Evolutionary conservation across 495 filamentous ascomycete species (phyloP).

Genomic region (Aspergillus olivimuriae): DNA sequence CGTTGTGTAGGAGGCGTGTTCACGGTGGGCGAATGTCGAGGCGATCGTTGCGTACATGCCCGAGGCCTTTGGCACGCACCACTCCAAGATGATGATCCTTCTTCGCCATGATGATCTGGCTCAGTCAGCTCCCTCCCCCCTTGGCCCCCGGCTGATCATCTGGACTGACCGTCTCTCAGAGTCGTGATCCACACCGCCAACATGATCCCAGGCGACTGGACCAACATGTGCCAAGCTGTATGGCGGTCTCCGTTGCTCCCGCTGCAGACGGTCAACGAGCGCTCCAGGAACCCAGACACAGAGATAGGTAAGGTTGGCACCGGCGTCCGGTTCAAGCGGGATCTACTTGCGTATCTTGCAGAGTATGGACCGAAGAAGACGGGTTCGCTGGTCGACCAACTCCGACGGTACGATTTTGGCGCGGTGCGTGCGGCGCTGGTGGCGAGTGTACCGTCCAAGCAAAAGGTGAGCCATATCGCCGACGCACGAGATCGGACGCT

Average conservation of each 20-base stretch:
- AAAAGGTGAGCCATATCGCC: conserved; percentile 32
- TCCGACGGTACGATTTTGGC: conserved; percentile 64
- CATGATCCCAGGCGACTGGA: conserved; percentile 81
- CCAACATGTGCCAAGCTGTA: conserved; percentile 76
- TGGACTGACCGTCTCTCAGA: conserved; percentile 17
- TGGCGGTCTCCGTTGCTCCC: conserved; percentile 78
- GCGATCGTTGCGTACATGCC: conserved; percentile 75
- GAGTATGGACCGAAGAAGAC: conserved; percentile 57
- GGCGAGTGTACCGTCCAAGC: conserved; percentile 66
- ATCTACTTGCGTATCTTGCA: conserved; percentile 65
- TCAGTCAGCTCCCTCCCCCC: conserved; percentile 39
- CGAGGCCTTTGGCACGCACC: conserved; percentile 83
- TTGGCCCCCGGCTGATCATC: not conserved
- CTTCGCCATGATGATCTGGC: conserved; percentile 69
- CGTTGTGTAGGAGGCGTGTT: conserved; percentile 46
- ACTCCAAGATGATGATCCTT: conserved; percentile 81
- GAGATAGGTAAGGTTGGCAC: conserved; percentile 38
- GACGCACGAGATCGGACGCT: conserved; percentile 39
- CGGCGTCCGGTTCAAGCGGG: conserved; percentile 67
- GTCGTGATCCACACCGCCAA: conserved; percentile 87
- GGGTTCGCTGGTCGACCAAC: conserved; percentile 45
- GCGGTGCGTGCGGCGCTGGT: conserved; percentile 66
- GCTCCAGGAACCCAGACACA: conserved; percentile 1
- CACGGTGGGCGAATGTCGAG: conserved; percentile 59
- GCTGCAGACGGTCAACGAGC: conserved; percentile 13